Evolutionary conservation across 148 eudicot species (phyloP).

Genomic region (Fagopyrum homotropicum): DNA sequence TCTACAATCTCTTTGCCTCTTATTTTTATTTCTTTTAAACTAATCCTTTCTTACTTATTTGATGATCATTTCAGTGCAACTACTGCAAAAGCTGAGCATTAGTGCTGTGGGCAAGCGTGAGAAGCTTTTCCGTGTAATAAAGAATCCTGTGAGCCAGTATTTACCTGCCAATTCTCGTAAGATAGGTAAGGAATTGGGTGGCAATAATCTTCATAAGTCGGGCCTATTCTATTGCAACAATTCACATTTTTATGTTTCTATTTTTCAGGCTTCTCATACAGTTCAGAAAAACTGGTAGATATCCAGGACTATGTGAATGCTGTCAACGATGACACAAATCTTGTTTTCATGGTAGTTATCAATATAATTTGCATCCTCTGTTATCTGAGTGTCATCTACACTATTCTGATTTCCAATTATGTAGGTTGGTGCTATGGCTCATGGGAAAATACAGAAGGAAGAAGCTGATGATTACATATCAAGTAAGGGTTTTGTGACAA

Average conservation of each 20-base stretch:
- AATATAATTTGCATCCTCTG: not conserved
- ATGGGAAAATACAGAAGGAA: slow-evolving; percentile 73
- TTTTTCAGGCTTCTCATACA: slow-evolving; percentile 72
- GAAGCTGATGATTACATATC: slow-evolving; percentile 74
- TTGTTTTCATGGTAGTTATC: slow-evolving; percentile 82
- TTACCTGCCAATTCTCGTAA: slow-evolving; percentile 66
- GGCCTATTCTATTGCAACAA: not conserved
- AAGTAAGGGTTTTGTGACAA: slow-evolving; percentile 35
- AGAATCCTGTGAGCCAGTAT: slow-evolving; percentile 92
- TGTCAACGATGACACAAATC: slow-evolving; percentile 44
- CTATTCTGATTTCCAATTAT: not conserved
- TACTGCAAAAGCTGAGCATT: slow-evolving; percentile 81
- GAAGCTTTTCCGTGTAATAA: slow-evolving; percentile 69
- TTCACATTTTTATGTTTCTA: not conserved
- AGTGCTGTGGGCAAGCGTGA: slow-evolving; percentile 82
- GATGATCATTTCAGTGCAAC: slow-evolving; percentile 55
- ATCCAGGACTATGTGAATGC: slow-evolving; percentile 62
- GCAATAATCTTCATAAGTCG: not conserved
- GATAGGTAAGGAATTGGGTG: slow-evolving; percentile 47
- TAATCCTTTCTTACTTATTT: slow-evolving; percentile 3
- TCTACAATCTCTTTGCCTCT: not conserved
- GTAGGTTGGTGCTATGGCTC: slow-evolving; percentile 99
- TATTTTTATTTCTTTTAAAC: not conserved
- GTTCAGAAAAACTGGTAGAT: slow-evolving; percentile 83
- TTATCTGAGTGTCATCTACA: not conserved